Evolutionary conservation across 768 basidiomycete genomes (phyloP).

Genomic region (Russula lepida): DNA sequence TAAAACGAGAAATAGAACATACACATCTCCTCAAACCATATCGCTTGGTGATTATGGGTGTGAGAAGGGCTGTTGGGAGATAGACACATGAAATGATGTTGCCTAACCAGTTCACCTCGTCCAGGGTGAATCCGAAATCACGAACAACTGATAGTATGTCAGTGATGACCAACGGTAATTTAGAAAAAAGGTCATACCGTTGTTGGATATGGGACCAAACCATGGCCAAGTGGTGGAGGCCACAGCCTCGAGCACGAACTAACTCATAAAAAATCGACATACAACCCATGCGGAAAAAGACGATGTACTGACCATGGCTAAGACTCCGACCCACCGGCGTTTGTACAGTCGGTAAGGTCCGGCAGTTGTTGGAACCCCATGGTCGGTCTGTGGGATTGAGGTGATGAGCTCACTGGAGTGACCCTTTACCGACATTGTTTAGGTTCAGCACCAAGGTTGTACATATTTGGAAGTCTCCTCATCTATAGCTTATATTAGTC

Average conservation of each 20-base stretch:
- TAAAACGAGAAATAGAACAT: constrained; percentile 24
- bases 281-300: not conserved
- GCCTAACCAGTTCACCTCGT: constrained; percentile 75
- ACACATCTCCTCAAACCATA: constrained; percentile 60
- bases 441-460: too few relatives aligned
- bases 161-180: not conserved
- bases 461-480: not conserved
- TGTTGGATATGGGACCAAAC: constrained; percentile 77
- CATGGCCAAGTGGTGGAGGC: constrained; percentile 63
- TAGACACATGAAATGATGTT: constrained; percentile 57
- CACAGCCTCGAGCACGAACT: constrained; percentile 56
- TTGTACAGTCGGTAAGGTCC: constrained; percentile 58
- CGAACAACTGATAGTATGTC: constrained; percentile 36
- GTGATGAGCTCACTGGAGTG: not conserved
- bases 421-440: too few relatives aligned
- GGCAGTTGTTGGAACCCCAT: not conserved
- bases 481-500: not conserved
- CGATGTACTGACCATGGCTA: constrained; percentile 46
- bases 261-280: not conserved
- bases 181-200: constrained; percentile 36
- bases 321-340: constrained; percentile 54
- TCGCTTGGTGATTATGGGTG: constrained; percentile 49
- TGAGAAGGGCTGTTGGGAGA: constrained; percentile 49
- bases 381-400: not conserved
- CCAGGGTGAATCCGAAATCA: constrained; percentile 60